Conservation (phyloP, 2,329 filamentous ascomycete genomes). For the Trichoderma lentiforme region DNA sequence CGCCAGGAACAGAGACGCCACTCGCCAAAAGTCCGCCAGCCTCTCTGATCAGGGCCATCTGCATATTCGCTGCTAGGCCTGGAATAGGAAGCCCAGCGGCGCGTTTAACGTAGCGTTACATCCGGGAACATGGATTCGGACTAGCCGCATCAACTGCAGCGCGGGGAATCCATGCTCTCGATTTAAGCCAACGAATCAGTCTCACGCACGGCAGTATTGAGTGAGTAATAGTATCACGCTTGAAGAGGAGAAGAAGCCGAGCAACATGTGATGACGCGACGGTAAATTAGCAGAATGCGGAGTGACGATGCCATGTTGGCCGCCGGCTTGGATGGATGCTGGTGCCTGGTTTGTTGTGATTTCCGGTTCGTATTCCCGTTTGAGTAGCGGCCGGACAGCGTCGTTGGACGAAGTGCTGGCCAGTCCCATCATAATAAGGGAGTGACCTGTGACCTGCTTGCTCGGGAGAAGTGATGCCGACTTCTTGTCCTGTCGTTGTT, state of each 20-base stretch:
- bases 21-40: neutral
- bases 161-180: conserved; percentile 9
- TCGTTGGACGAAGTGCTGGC: neutral
- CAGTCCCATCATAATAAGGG: neutral
- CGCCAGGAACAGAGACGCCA: neutral
- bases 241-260: neutral
- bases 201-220: neutral
- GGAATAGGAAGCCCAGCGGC: neutral
- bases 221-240: neutral
- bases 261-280: conserved; percentile 1
- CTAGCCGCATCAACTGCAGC: neutral
- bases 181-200: neutral
- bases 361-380: neutral
- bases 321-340: neutral
- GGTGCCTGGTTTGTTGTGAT: neutral
- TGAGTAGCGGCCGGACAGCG: neutral
- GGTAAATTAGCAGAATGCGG: neutral
- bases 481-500: neutral
- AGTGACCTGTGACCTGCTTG: neutral
- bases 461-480: neutral
- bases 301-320: neutral
- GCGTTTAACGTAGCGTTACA: neutral
- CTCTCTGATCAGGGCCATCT: neutral
- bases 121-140: neutral
- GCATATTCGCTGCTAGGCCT: neutral